Evolutionary conservation across 441 rosid species (phyloP), one percentile per base, ranked within the genome.

Genomic region (Euphorbia celastroides): DNA sequence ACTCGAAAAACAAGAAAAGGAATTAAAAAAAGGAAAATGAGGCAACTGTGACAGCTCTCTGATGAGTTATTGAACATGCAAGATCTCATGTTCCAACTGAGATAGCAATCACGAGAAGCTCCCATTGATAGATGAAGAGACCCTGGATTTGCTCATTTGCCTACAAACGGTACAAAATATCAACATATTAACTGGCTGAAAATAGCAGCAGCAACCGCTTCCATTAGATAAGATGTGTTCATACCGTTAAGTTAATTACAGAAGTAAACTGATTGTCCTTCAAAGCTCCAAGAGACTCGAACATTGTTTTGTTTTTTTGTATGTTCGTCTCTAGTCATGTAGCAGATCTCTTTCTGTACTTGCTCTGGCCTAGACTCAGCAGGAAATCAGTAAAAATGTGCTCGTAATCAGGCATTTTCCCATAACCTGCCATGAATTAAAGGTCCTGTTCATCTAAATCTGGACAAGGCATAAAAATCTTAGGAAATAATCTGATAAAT

Each of bases 371-470:
- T 41, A 82, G 70, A 60, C 79, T 79, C 62, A 84, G 77, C 51
- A 92, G 76, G 81, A 92, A 92, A 67, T 92, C 95, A 2, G 93
- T 88, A 76, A 92, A 89, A 7, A 86, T 77, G 70, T 84, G 80
- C 81, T 92, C 96, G 32, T 92, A 92, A 66, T 78, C 93, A 7
- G 93, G 98, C 85, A 89, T 68, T 77, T 92, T 92, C 62, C 95
- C 98, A 13, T 79, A 92, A 42, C 96, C 96, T 92, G 87, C 78
- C 77, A 62, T 30, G 5, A 11, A 54, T 56, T 60, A 44, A 50
- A 31, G 20, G 50, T 10, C 63, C 26, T 51, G 41, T 63, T 68
- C 28, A 63, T 44, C 56, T 13, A 44, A 25, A 42, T 31, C 38
- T 48, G 6, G n/a, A 57, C 66, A 8, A 58, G 70, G 11, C 36